Evolutionary conservation across 208 protist species (phyloP), one percentile per base, ranked within the genome.

Genomic region (Crithidia brevicula): DNA sequence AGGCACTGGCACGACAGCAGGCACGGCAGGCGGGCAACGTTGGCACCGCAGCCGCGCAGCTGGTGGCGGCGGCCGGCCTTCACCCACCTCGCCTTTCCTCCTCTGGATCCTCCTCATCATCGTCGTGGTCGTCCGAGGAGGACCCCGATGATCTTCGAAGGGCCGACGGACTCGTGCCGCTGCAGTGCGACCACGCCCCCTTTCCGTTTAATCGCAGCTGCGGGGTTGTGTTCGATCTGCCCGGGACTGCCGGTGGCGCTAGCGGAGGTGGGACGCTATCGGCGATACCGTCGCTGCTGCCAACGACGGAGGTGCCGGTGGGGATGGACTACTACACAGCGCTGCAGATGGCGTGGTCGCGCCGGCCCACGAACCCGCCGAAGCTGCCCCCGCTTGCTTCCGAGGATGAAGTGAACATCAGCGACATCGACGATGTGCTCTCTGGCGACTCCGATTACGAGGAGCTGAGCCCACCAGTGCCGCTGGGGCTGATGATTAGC

Each of bases 401-500:
- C 2, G 69, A 57, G 53, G 64, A 59, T 25, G 69, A 75, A 20
- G 61, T 75, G 34, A 63, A 75, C 28, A 53, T 75, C 23, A 50
- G 28, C 45, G 61, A 68, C 27, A 75, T 75, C n/a, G 61, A 75
- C 23, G 69, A 67, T 23, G 51, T 68, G 27, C 34, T 75, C 42
- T 75, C 69, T 0, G 58, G 67, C 8, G 66, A 73, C 42, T 56
- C 65, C 1, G 53, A 72, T 33, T 63, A 52, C 52, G 65, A 69
- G 73, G 80, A 79, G 46, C 28, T 92, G 50, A 66, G 40, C 15
- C 87, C 87, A 11, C 67, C 82, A 4, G 82, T 93, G 63, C 83
- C 87, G 36, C 72, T 93, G 20, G 65, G 51, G 11, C 78, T 85
- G 45, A 88, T 90, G 81, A 83, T 93, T 23, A 75, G 81, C 23